phyloP scores from a whole-genome alignment of 441 rosid genomes.

The Metrosideros polymorpha region DNA sequence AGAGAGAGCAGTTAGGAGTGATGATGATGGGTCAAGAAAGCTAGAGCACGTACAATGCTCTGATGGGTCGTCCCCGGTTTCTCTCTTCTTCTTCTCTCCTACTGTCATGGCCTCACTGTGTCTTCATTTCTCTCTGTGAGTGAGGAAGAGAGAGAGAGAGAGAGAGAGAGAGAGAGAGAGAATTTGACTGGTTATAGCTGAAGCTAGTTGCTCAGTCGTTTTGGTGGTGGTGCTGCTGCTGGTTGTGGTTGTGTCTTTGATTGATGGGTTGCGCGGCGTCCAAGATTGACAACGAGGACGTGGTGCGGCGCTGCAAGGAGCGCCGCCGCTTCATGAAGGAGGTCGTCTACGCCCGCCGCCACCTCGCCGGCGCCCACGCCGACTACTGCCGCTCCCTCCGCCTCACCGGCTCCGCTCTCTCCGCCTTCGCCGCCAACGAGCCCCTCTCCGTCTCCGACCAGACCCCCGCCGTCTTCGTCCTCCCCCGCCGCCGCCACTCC shows the following conservation, averaged over 20 bases:
- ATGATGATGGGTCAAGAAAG: not conserved
- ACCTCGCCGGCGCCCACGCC: conserved; percentile 80
- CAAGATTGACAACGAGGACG: conserved; percentile 84
- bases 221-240: not conserved
- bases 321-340: conserved; percentile 90
- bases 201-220: not conserved
- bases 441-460: conserved; percentile 63
- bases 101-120: not conserved
- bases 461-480: conserved; percentile 76
- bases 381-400: conserved; percentile 86
- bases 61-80: not conserved
- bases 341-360: conserved; percentile 78
- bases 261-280: conserved; percentile 87
- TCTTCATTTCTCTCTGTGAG: not conserved
- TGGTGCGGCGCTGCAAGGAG: conserved; percentile 86
- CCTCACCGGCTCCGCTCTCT: conserved; percentile 74
- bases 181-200: not conserved
- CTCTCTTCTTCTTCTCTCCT: not conserved
- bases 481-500: conserved; percentile 8
- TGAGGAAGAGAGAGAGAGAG: not conserved
- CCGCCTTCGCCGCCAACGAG: conserved; percentile 65
- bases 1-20: not conserved
- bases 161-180: not conserved
- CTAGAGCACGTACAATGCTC: not conserved
- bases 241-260: not conserved